Conservation (phyloP, 306 rosid genomes). For the Trifolium repens region DNA sequence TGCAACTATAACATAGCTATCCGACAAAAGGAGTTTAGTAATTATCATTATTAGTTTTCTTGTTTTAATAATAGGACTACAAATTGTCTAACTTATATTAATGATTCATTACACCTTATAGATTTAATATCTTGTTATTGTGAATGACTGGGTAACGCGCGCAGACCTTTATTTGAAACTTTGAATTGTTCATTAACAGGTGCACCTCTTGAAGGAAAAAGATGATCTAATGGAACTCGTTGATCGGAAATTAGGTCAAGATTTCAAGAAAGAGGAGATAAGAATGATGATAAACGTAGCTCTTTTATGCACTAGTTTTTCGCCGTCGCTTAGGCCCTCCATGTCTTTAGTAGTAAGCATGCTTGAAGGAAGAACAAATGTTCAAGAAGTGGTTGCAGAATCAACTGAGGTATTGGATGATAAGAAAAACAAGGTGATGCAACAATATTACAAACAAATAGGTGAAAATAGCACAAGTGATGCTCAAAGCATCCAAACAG, state of each 20-base stretch:
- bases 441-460: constrained; percentile 26
- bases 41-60: too few relatives aligned
- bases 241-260: constrained; percentile 41
- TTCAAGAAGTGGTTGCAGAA: constrained; percentile 31
- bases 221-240: constrained; percentile 45
- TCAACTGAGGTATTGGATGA: constrained; percentile 16
- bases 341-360: constrained; percentile 56
- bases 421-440: constrained; percentile 40
- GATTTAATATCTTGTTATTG: too few relatives aligned
- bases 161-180: neutral
- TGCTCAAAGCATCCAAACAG: neutral
- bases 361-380: constrained; percentile 46
- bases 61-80: too few relatives aligned
- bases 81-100: too few relatives aligned
- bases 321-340: constrained; percentile 41
- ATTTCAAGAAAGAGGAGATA: constrained; percentile 38
- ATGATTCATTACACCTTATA: too few relatives aligned
- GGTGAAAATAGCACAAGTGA: constrained; percentile 28
- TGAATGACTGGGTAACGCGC: too few relatives aligned
- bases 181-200: constrained; percentile 36
- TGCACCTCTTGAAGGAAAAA: constrained; percentile 38
- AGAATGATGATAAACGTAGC: constrained; percentile 46
- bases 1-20: too few relatives aligned
- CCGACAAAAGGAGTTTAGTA: too few relatives aligned
- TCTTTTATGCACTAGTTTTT: constrained; percentile 40